These are phyloP conservation scores for Phytophthora aleatoria DNA, from an alignment of 352 stramenopile genomes.

Conservation along the genomic window DNA sequence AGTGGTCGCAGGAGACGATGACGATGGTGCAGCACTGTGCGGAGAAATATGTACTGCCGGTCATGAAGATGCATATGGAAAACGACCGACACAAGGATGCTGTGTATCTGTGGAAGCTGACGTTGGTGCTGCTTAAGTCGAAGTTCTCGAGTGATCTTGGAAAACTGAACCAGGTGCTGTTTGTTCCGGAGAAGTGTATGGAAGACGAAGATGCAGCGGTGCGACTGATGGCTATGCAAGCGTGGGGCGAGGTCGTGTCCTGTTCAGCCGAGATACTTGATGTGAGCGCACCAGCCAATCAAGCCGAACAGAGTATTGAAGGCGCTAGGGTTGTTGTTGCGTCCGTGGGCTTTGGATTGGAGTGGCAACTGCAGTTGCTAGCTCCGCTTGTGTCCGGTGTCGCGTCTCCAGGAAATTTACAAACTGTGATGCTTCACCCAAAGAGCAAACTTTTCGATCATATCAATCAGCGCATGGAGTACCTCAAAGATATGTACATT, in stretches of 20 bases:
- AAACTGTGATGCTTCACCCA: constrained; percentile 43
- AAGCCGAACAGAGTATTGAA: constrained; percentile 7
- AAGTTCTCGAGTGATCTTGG: constrained; percentile 45
- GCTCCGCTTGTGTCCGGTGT: constrained; percentile 34
- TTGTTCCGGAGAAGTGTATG: constrained; percentile 61
- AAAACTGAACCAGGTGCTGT: constrained; percentile 58
- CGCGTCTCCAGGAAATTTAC: constrained; percentile 28
- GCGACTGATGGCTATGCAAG: constrained; percentile 56
- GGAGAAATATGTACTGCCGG: constrained; percentile 55
- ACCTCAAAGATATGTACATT: constrained; percentile 25
- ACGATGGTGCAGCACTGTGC: constrained; percentile 43
- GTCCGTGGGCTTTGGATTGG: constrained; percentile 39
- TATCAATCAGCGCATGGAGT: constrained; percentile 33
- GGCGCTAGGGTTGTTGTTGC: constrained; percentile 15
- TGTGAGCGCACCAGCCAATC: constrained; percentile 5
- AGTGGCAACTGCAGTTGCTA: constrained; percentile 57
- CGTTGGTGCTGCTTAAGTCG: constrained; percentile 49
- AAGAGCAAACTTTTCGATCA: constrained; percentile 50
- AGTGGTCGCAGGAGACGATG: constrained; percentile 43
- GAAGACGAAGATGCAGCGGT: constrained; percentile 48
- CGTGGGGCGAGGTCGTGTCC: constrained; percentile 49
- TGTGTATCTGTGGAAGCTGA: constrained; percentile 61
- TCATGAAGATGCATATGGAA: constrained; percentile 62
- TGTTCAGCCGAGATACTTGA: constrained; percentile 5
- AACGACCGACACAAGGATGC: constrained; percentile 47